Evolutionary conservation across 2,329 filamentous ascomycete species (phyloP), one percentile per base, ranked within the genome.

Genomic region (Pseudogymnoascus sp.): DNA sequence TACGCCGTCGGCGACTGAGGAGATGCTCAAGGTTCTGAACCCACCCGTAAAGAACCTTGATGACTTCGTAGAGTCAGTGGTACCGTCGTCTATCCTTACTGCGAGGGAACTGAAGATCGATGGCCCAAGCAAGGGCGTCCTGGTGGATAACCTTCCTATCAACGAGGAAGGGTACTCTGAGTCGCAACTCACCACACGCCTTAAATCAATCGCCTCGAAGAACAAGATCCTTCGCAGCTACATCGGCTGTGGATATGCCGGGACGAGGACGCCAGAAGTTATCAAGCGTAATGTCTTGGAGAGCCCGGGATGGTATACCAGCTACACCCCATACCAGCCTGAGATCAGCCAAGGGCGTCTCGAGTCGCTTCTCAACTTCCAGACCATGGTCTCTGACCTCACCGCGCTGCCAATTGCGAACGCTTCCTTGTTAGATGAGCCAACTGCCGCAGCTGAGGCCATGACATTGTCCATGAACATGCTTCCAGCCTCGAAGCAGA

Each of bases 281-380:
- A 96, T 97, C 74, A 91, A 95, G 80, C 84, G 93, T 69, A 97
- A 97, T 74, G 83, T 97, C 4, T 79, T 97, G 64, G 92, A 97
- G 80, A 93, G 89, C 74, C 93, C 93, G 4, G 92, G 88, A 8
- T 97, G 93, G 93, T 97, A 97, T 76, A 97, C 93, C 42, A 96
- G 92, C 78, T 97, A 97, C 76, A 97, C 93, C 0, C 93, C 93
- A 14, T 97, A 97, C 77, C 93, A 97, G 78, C 89, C 93, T 2
- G 93, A 97, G 78, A 96, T 97, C 79, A 96, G 92, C 74, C 93
- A 97, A 78, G 93, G 93, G 37, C 87, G 93, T 63, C 78, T 97
- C 66, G 91, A 97, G 80, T 96, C 91, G 5, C 80, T 97, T 62
- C 80, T 97, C 67, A 97, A 97, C 80, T 97, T 92, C 79, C 93